Evolutionary conservation across 202 grass and related monocot species (phyloP).

Genomic region (Zizania palustris): DNA sequence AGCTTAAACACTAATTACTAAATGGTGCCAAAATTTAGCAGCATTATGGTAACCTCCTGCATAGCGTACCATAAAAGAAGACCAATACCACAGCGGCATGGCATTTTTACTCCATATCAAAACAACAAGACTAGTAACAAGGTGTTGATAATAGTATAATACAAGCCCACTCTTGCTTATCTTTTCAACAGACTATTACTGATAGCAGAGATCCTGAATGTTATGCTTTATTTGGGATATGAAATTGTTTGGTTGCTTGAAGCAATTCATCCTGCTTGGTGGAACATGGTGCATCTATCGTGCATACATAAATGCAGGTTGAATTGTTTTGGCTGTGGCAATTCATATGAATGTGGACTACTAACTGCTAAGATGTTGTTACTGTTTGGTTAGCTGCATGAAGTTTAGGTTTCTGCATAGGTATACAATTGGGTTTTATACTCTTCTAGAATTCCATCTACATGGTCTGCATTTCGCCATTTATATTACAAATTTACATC

Average conservation of each 20-base stretch:
- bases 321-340: neutral
- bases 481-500: constrained; percentile 31
- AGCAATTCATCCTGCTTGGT: neutral
- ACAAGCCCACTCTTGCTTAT: neutral
- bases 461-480: neutral
- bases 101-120: no score
- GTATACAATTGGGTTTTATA: constrained; percentile 6
- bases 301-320: neutral
- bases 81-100: no score
- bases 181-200: neutral
- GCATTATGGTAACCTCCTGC: no score
- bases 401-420: neutral
- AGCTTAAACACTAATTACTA: no score
- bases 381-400: neutral
- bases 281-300: neutral
- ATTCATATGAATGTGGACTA: neutral
- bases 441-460: neutral
- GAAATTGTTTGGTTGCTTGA: constrained; percentile 21
- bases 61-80: no score
- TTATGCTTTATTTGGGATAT: neutral
- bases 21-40: no score
- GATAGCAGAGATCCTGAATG: neutral
- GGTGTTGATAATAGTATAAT: neutral
- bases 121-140: neutral
- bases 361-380: neutral